These are phyloP conservation scores for Calocybe cyanea DNA, from an alignment of 768 basidiomycete species.

Conservation along the genomic window DNA sequence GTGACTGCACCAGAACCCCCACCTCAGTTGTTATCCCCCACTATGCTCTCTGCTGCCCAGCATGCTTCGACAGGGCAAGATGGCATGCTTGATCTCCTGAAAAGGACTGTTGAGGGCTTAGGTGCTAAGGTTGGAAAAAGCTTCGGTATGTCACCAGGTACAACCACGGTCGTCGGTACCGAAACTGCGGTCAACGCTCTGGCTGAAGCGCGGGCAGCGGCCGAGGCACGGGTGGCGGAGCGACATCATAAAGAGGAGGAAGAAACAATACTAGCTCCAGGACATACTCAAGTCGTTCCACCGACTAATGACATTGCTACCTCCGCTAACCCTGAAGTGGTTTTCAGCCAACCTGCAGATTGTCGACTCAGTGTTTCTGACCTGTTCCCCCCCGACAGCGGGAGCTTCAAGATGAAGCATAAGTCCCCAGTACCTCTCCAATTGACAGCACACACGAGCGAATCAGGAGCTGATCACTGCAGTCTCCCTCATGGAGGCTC, in stretches of 20 bases:
- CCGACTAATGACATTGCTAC: constrained; percentile 5
- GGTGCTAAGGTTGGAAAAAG: constrained; percentile 57
- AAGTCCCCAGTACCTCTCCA: constrained; percentile 25
- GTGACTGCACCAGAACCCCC: constrained; percentile 2
- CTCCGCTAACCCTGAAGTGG: not conserved
- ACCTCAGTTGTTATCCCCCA: not conserved
- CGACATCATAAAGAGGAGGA: constrained; percentile 47
- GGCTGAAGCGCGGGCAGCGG: constrained; percentile 55
- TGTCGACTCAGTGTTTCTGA: constrained; percentile 58
- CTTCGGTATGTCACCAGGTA: constrained; percentile 60
- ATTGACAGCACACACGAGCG: constrained; percentile 14
- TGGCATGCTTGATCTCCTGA: constrained; percentile 62
- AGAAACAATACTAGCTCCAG: constrained; percentile 24
- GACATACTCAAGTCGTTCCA: constrained; percentile 10
- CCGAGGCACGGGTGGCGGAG: constrained; percentile 68
- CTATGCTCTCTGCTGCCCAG: not conserved
- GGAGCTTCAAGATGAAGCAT: constrained; percentile 30
- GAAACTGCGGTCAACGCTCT: constrained; percentile 66
- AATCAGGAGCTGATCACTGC: constrained; percentile 4
- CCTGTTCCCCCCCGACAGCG: constrained; percentile 38
- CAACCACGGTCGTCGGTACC: constrained; percentile 47
- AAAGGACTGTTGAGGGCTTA: constrained; percentile 67
- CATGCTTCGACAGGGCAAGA: constrained; percentile 23
- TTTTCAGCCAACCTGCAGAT: constrained; percentile 10
- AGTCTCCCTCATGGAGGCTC: constrained; percentile 29